A percentile compares a stretch with the other conserved stretches of the same genome.
Evolutionary conservation across 1,284 basidiomycete species (phyloP).

Genomic region (Lignosus rhinocerotis): DNA sequence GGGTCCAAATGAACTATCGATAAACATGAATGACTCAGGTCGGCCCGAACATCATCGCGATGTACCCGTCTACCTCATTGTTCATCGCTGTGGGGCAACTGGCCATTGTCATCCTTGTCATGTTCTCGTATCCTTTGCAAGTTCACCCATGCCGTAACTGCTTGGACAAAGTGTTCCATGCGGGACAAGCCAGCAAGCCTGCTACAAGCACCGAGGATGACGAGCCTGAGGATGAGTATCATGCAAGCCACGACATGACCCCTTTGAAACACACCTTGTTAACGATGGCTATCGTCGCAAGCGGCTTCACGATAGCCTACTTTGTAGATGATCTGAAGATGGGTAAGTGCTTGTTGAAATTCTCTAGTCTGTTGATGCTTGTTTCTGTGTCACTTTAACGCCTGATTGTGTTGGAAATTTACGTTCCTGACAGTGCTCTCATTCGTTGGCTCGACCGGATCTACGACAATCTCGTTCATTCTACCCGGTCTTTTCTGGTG

Average conservation of each 20-base stretch:
- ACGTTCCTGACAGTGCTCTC: conserved; percentile 67
- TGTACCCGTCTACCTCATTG: conserved; percentile 92
- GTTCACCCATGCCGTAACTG: conserved; percentile 93
- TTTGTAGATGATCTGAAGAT: conserved; percentile 82
- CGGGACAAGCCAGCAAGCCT: conserved; percentile 34
- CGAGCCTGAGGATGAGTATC: conserved; percentile 54
- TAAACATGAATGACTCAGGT: conserved; percentile 54
- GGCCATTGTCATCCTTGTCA: conserved; percentile 88
- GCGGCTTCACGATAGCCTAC: conserved; percentile 79
- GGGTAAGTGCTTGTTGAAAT: conserved; percentile 50
- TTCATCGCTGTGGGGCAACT: conserved; percentile 93
- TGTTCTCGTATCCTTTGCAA: conserved; percentile 92
- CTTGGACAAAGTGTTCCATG: conserved; percentile 84
- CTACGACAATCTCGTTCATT: conserved; percentile 97
- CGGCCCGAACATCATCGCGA: conserved; percentile 88
- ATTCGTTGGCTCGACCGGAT: conserved; percentile 96
- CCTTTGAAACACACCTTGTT: conserved; percentile 72
- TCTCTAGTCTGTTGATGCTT: not conserved
- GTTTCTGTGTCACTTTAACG: not conserved
- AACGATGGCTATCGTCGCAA: conserved; percentile 70
- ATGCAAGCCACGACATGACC: conserved; percentile 66
- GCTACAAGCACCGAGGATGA: conserved; percentile 35
- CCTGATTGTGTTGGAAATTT: conserved; percentile 4
- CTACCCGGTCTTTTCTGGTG: conserved; percentile 87
- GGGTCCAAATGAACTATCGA: not conserved